Base-by-base conservation (phyloP, 352 stramenopile genomes). In the Phytopythium sindhum region DNA sequence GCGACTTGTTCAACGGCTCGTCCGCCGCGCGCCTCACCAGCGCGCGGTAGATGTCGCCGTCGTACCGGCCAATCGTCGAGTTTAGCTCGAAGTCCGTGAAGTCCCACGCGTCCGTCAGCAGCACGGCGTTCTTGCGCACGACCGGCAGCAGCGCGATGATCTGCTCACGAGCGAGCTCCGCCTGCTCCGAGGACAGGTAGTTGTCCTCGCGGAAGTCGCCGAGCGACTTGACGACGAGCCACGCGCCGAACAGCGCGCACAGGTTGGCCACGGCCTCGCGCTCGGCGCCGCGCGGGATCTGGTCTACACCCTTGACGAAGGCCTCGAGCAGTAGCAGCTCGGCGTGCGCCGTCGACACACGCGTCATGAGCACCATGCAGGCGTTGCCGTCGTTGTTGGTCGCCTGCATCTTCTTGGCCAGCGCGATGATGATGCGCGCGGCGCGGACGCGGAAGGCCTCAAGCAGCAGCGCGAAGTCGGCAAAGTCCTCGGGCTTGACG, bases 11-110 rank as follows among this genome's bases (percentile, higher is more conserved):
- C 4, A 91, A 62, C 31, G 80, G 80, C 57, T 91, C 80, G 24
- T 86, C 69, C 10, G 58, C 62, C 1, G 80, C 70, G 17, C 71
- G 78, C 56, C 71, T 58, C 10, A 88, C 74, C 39, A 91, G 31
- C 31, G 80, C 81, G 35, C 77, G 77, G 70, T 90, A 90, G 0
- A 90, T 75, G 60, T 90, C 81, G n/a, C 81, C 79, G 41, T 90
- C 81, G 68, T 85, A 90, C n/a, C 77, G 68, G 0, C 81, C 79
- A 47, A 90, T 87, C n/a, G 77, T 77, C 70, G 81, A 90, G 72
- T 86, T 83, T 2, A 90, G 58, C 61, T 88, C 78, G 35, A 86
- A 86, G 64, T 90, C 80, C 7, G 26, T 84, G 21, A 73, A 78
- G 60, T 73, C 62, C 68, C 64, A 75, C 9, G 65, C 68, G 57